Conservation (phyloP, 768 basidiomycete species). For the Lanmaoa pseudosensibilis region DNA sequence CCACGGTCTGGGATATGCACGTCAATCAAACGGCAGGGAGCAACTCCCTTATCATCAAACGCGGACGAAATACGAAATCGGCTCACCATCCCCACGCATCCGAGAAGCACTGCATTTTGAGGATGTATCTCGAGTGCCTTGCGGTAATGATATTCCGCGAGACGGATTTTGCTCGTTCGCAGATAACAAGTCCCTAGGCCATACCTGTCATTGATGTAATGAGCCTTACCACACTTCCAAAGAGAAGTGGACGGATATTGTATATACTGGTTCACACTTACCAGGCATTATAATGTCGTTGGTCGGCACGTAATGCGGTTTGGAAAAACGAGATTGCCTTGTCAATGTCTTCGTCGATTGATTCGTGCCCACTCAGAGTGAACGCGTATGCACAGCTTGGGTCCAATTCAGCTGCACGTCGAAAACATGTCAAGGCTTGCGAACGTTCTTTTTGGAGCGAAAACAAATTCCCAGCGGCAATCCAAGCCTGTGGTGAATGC, state of each 20-base stretch:
- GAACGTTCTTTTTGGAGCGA: slow-evolving; percentile 92
- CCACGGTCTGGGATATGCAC: slow-evolving; percentile 66
- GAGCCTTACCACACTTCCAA: slow-evolving; percentile 12
- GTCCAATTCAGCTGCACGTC: slow-evolving; percentile 86
- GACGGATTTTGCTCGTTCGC: slow-evolving; percentile 86
- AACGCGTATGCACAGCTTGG: slow-evolving; percentile 93
- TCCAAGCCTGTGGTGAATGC: slow-evolving; percentile 89
- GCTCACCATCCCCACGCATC: slow-evolving; percentile 95
- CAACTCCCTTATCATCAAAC: slow-evolving; percentile 20
- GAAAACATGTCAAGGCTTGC: slow-evolving; percentile 92
- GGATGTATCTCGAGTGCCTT: slow-evolving; percentile 92
- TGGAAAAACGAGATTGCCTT: slow-evolving; percentile 91
- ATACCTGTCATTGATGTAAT: slow-evolving; percentile 66
- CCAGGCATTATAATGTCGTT: slow-evolving; percentile 98
- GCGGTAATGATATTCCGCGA: slow-evolving; percentile 96
- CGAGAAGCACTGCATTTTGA: slow-evolving; percentile 90
- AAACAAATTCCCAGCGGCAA: slow-evolving; percentile 94
- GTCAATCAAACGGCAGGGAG: slow-evolving; percentile 12
- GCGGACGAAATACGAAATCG: slow-evolving; percentile 10
- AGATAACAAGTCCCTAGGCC: slow-evolving; percentile 97
- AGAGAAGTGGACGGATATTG: not conserved
- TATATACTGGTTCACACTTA: slow-evolving; percentile 42
- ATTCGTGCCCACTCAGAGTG: slow-evolving; percentile 96
- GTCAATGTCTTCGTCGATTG: slow-evolving; percentile 92
- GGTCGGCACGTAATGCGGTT: slow-evolving; percentile 85